Evolutionary conservation across 306 rosid species (phyloP).

Genomic region (Prunus davidiana): DNA sequence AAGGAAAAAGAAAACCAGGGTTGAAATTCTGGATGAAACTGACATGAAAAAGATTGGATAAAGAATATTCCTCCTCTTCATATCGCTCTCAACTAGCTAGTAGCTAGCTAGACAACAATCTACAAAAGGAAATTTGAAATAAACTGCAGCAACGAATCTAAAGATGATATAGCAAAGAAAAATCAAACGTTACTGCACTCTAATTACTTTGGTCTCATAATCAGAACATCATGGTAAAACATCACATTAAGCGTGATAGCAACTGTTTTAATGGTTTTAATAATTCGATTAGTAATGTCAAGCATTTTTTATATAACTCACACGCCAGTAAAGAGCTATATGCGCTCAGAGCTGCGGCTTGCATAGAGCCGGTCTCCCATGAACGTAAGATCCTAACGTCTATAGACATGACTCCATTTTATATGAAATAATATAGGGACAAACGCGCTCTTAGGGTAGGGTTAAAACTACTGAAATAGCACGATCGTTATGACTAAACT

Average conservation of each 20-base stretch:
- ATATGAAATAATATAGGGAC: background rate
- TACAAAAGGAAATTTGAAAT: background rate
- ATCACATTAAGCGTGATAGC: background rate
- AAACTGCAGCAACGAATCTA: background rate
- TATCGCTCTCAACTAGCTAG: background rate
- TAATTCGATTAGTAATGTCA: conserved; percentile 1
- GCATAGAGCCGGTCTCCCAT: background rate
- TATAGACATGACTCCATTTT: background rate
- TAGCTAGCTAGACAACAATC: background rate
- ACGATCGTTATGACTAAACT: too few species aligned
- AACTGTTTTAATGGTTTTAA: conserved; percentile 20
- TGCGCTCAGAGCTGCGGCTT: too few species aligned
- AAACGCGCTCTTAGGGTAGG: too few species aligned
- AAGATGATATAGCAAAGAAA: background rate
- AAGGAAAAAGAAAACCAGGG: conserved; percentile 6
- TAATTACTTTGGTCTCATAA: background rate
- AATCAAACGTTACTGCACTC: background rate
- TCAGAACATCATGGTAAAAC: background rate
- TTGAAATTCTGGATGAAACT: conserved; percentile 27
- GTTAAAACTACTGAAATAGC: too few species aligned
- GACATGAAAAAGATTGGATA: conserved; percentile 23
- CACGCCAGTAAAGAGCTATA: too few species aligned
- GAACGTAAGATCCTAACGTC: background rate
- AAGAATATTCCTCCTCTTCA: conserved; percentile 15
- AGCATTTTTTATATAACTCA: too few species aligned